Percentiles rank a stretch among this genome's conserved stretches.
These are phyloP conservation scores for Candida patagonica DNA, from an alignment of 805 yeast species.

Conservation along the genomic window DNA sequence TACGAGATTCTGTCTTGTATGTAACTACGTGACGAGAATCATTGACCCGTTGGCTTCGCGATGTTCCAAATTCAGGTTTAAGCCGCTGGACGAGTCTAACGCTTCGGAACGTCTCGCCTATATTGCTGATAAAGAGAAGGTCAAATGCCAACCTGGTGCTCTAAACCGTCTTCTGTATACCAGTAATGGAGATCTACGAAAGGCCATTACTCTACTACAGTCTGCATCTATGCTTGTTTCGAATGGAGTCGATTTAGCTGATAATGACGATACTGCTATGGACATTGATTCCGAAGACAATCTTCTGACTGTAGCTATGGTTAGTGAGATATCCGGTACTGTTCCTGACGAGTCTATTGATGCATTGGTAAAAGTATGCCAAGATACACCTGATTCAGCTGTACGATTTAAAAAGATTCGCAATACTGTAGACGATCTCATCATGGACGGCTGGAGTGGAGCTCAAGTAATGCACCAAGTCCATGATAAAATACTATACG, in stretches of 20 bases:
- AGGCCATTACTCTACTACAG: constrained; percentile 84
- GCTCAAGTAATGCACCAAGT: constrained; percentile 61
- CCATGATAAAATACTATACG: constrained; percentile 55
- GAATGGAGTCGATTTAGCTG: constrained; percentile 2
- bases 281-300: constrained; percentile 21
- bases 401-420: constrained; percentile 22
- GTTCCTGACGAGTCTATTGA: constrained; percentile 44
- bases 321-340: constrained; percentile 70
- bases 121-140: constrained; percentile 47
- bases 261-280: constrained; percentile 26
- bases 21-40: constrained; percentile 93
- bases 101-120: constrained; percentile 60
- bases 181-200: constrained; percentile 85
- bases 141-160: constrained; percentile 38
- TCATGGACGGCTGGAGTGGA: constrained; percentile 70
- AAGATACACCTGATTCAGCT: constrained; percentile 18
- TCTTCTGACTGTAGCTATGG: constrained; percentile 35
- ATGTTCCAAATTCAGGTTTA: constrained; percentile 91
- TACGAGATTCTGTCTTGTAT: constrained; percentile 87
- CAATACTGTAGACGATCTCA: constrained; percentile 39
- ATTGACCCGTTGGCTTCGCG: constrained; percentile 95
- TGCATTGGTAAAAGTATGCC: constrained; percentile 32
- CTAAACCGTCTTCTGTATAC: constrained; percentile 58
- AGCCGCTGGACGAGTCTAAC: constrained; percentile 58
- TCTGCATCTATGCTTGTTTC: constrained; percentile 54